These are phyloP conservation scores for Dryadomyces quercivorus DNA, from an alignment of 2,329 filamentous ascomycete genomes.

Conservation along the genomic window DNA sequence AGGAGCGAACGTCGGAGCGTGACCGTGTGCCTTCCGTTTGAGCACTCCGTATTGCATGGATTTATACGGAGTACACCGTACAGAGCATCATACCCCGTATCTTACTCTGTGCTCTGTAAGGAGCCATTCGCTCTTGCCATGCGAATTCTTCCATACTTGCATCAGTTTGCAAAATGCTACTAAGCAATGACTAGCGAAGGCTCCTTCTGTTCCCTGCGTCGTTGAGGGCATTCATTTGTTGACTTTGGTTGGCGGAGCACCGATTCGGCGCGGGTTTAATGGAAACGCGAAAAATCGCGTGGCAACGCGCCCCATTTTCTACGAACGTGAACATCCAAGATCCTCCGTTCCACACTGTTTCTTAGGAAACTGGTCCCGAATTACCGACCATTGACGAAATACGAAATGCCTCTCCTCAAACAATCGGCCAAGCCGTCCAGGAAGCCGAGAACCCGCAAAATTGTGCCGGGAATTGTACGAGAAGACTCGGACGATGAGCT, in stretches of 20 bases:
- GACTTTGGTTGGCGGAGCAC: not conserved
- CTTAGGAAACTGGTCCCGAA: too few relatives aligned
- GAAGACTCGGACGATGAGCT: slow-evolving; percentile 88
- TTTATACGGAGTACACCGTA: not conserved
- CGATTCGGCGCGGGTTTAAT: slow-evolving; percentile 1
- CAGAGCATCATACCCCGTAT: not conserved
- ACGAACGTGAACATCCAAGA: too few relatives aligned
- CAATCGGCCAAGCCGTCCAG: not conserved
- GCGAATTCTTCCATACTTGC: not conserved
- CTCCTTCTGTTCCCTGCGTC: too few relatives aligned
- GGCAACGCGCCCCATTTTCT: not conserved
- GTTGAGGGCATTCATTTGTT: not conserved
- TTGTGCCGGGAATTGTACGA: slow-evolving; percentile 45
- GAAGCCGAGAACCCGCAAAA: slow-evolving; percentile 8
- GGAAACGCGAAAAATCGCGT: slow-evolving; percentile 8
- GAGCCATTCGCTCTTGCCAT: not conserved
- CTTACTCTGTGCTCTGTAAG: too few relatives aligned
- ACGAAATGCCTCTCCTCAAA: slow-evolving; percentile 9
- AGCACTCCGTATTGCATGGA: not conserved
- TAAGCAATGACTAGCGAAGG: too few relatives aligned
- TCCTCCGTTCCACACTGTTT: too few relatives aligned
- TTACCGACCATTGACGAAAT: not conserved
- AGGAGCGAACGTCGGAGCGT: not conserved
- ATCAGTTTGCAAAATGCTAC: too few relatives aligned
- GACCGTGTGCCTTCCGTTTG: not conserved